These are phyloP conservation scores for Brassica juncea DNA, from an alignment of 345 rosid genomes.

Conservation along the genomic window DNA sequence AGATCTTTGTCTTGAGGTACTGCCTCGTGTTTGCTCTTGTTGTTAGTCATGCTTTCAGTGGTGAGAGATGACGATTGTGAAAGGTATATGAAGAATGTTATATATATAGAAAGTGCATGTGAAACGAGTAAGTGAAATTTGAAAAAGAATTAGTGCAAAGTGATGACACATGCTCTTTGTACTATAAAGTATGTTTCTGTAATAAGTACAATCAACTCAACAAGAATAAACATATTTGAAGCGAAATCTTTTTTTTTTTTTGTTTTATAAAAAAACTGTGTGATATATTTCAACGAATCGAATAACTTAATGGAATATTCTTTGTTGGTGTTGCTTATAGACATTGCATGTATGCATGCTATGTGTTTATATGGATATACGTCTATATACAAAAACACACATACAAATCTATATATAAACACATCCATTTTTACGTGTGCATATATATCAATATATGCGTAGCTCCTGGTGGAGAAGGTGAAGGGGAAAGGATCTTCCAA, in stretches of 20 bases:
- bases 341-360: neutral
- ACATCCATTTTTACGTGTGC: neutral
- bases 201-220: slow-evolving; percentile 17
- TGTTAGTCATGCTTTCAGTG: slow-evolving; percentile 16
- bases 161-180: slow-evolving; percentile 32
- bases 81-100: neutral
- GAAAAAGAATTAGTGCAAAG: slow-evolving; percentile 32
- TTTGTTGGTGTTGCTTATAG: slow-evolving; percentile 11
- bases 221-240: neutral
- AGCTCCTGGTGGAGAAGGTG: slow-evolving; percentile 22
- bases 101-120: slow-evolving; percentile 30
- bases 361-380: neutral
- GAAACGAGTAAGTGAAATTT: slow-evolving; percentile 19
- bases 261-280: neutral
- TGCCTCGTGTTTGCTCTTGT: slow-evolving; percentile 5
- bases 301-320: slow-evolving; percentile 31
- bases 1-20: slow-evolving; percentile 23
- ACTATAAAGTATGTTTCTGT: slow-evolving; percentile 31
- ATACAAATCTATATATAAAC: neutral
- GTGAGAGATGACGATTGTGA: slow-evolving; percentile 31
- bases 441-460: neutral
- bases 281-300: slow-evolving; percentile 14
- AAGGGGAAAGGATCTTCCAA: slow-evolving; percentile 35
- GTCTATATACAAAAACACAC: slow-evolving; percentile 7
- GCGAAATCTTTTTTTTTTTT: neutral